Percentiles rank a stretch among this genome's conserved stretches.
These are phyloP conservation scores for Colletotrichum sp. DNA, from an alignment of 2,329 filamentous ascomycete species.

Conservation along the genomic window DNA sequence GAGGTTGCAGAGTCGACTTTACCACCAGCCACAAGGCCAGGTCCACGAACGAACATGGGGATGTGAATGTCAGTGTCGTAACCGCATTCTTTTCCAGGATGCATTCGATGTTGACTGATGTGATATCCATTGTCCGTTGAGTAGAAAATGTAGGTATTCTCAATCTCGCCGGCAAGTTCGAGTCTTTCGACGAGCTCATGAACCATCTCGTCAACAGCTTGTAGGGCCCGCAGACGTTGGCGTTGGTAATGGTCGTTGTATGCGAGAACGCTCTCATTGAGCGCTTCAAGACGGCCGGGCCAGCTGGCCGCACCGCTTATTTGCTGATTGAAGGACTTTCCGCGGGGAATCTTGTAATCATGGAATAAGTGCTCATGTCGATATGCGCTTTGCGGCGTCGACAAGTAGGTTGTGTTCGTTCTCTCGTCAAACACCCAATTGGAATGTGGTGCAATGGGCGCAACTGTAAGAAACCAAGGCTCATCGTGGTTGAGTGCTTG, in stretches of 20 bases:
- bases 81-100: slow-evolving; percentile 51
- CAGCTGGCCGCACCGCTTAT: slow-evolving; percentile 32
- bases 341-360: slow-evolving; percentile 39
- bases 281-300: slow-evolving; percentile 35
- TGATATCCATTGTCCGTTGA: slow-evolving; percentile 55
- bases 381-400: slow-evolving; percentile 47
- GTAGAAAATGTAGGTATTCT: slow-evolving; percentile 51
- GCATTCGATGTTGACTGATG: slow-evolving; percentile 52
- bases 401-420: slow-evolving; percentile 54
- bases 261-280: slow-evolving; percentile 25
- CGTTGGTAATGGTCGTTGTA: slow-evolving; percentile 37
- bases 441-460: slow-evolving; percentile 27
- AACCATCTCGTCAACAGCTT: slow-evolving; percentile 43
- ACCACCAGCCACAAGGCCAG: slow-evolving; percentile 39
- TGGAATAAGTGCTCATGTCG: slow-evolving; percentile 63
- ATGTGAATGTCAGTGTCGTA: slow-evolving; percentile 54
- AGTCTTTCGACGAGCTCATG: slow-evolving; percentile 32
- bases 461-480: slow-evolving; percentile 62
- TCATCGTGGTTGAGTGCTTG: slow-evolving; percentile 48
- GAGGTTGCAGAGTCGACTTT: slow-evolving; percentile 43
- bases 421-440: slow-evolving; percentile 33
- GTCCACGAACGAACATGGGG: slow-evolving; percentile 50
- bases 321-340: background rate
- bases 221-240: slow-evolving; percentile 37
- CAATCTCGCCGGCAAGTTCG: slow-evolving; percentile 25